Conservation (phyloP, 1,139 yeast genomes). For the Magnusiomyces paraingens region DNA sequence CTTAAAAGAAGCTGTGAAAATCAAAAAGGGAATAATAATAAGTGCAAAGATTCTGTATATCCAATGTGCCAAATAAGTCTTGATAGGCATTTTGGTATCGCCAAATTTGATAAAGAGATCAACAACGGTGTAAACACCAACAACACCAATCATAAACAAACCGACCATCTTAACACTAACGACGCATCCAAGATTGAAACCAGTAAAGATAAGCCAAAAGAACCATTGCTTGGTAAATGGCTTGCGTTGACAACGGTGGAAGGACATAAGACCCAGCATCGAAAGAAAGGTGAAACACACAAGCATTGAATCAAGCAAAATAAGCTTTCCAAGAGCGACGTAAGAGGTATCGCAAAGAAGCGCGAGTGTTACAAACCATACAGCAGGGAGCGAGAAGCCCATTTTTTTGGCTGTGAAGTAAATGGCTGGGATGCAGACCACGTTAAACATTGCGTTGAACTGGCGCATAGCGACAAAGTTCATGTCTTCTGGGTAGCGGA, state of each 20-base stretch:
- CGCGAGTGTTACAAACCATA: conserved; percentile 85
- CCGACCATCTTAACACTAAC: conserved; percentile 92
- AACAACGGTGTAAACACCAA: conserved; percentile 73
- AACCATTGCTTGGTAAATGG: conserved; percentile 84
- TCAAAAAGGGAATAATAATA: conserved; percentile 61
- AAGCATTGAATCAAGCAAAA: conserved; percentile 92
- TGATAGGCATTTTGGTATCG: conserved; percentile 40
- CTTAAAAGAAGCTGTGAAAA: conserved; percentile 69
- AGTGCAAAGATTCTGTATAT: conserved; percentile 54
- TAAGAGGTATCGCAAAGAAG: conserved; percentile 81
- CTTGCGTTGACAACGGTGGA: conserved; percentile 61
- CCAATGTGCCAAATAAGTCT: conserved; percentile 62
- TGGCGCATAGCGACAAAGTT: conserved; percentile 89
- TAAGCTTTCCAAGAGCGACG: conserved; percentile 85
- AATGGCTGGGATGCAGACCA: conserved; percentile 87
- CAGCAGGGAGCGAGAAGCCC: conserved; percentile 71
- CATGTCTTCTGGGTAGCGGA: conserved; percentile 73
- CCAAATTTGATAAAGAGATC: conserved; percentile 66
- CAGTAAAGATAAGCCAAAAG: conserved; percentile 79
- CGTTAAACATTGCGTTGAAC: conserved; percentile 86
- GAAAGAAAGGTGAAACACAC: conserved; percentile 86
- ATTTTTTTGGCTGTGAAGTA: conserved; percentile 86
- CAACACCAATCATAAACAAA: conserved; percentile 69
- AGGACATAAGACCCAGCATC: conserved; percentile 66
- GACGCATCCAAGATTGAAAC: conserved; percentile 84